Evolutionary conservation across 768 basidiomycete species (phyloP), one percentile per base, ranked within the genome.

Genomic region (Psilocybe tampanensis): DNA sequence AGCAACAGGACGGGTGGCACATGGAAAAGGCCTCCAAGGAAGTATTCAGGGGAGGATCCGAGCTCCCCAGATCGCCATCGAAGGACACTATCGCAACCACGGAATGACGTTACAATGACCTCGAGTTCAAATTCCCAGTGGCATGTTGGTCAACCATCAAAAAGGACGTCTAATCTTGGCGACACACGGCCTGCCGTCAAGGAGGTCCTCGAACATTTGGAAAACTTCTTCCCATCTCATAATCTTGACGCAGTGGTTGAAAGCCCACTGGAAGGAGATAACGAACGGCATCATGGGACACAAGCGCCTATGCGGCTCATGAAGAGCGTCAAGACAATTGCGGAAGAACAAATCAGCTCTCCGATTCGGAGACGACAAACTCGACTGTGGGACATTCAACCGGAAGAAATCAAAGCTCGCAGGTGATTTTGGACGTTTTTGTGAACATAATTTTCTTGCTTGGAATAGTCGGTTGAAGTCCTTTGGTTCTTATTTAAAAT

Each of bases 151-250:
- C 33, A 51, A 15, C 47, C 26, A 26, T 1, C 44, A 34, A 48
- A 47, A 24, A 54, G 47, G 36, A 18, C 42, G n/a, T 47, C 43
- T 26, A 45, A 45, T 22, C 17, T 58, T 52, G 66, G 84, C 82
- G 61, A 68, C 64, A 63, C 86, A 92, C 63, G 66, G 43, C 94
- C 94, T 8, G 79, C 80, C 47, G 80, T 89, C 2, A 89, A 92
- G 65, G 86, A 88, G 55, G 88, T 97, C 32, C 88, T 90, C 66
- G 84, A 92, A 34, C 79, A 89, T 54, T 76, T 98, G 15, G 86
- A 93, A 56, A 82, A 83, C 36, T 96, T 88, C 74, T 98, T 98
- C 77, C 94, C 94, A 15, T 81, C 87, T 54, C 89, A 93, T 68
- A 87, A 96, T 66, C 82, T 97, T 49, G 94, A 97, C 68, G 89